Conservation (phyloP, 257 asterid genomes). For the Fraxinus cuspidata region DNA sequence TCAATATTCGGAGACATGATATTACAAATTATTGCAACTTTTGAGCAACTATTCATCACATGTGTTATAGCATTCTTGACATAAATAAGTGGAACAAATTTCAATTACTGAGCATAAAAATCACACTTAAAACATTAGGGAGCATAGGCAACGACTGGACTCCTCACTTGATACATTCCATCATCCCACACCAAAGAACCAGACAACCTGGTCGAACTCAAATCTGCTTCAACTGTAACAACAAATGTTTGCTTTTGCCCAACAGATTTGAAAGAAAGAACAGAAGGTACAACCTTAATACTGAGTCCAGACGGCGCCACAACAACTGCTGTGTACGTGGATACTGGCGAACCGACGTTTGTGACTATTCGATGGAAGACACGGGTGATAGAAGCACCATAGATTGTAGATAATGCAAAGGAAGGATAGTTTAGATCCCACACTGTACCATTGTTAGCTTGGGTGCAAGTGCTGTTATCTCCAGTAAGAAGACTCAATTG, state of each 20-base stretch:
- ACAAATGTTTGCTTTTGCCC: constrained; percentile 21
- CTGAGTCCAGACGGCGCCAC: constrained; percentile 23
- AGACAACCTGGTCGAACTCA: constrained; percentile 26
- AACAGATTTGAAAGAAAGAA: no score
- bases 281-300: constrained; percentile 28
- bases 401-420: constrained; percentile 37
- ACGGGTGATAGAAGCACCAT: constrained; percentile 15
- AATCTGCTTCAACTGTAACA: constrained; percentile 38
- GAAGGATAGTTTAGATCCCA: constrained; percentile 70
- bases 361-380: constrained; percentile 54
- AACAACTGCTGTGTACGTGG: constrained; percentile 46
- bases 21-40: no score
- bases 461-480: constrained; percentile 49
- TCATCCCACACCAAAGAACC: constrained; percentile 64
- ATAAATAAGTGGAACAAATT: background rate
- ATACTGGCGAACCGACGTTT: constrained; percentile 56
- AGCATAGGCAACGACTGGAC: constrained; percentile 4
- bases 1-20: no score
- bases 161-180: constrained; percentile 59
- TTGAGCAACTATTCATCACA: background rate
- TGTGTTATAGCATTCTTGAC: background rate
- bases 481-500: constrained; percentile 49
- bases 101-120: no score
- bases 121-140: background rate
- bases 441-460: constrained; percentile 43